Percentiles rank a stretch among this genome's conserved stretches.
These are phyloP conservation scores for Suillus occidentalis DNA, from an alignment of 768 basidiomycete genomes.

Conservation along the genomic window DNA sequence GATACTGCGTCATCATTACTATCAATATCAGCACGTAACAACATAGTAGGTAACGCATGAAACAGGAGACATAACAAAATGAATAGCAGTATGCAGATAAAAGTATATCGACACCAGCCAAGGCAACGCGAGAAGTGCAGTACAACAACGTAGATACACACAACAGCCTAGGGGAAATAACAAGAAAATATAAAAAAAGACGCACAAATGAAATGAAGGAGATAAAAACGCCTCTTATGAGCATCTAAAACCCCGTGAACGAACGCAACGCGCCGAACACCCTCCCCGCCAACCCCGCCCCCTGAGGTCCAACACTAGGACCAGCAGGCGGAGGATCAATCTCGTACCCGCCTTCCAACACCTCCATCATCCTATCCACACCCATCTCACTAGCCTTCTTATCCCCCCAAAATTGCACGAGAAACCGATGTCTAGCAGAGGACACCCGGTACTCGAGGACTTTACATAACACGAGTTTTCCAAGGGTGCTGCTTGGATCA, in stretches of 20 bases:
- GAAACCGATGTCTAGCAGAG: neutral
- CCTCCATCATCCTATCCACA: neutral
- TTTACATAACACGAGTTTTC: neutral
- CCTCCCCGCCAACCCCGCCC: neutral
- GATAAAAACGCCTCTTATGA: too few species aligned
- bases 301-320: neutral
- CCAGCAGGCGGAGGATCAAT: slow-evolving; percentile 1
- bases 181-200: neutral
- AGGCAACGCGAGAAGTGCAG: neutral
- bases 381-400: neutral
- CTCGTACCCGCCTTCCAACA: neutral
- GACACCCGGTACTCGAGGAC: neutral
- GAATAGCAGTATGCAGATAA: neutral
- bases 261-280: slow-evolving; percentile 1
- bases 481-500: neutral
- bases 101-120: neutral
- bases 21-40: neutral
- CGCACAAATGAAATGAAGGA: neutral
- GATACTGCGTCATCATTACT: neutral
- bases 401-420: slow-evolving; percentile 2
- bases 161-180: neutral
- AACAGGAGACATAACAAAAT: neutral
- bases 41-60: neutral
- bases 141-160: neutral
- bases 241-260: neutral